Evolutionary conservation across 139 green algal species (phyloP).

Genomic region (Ettlia oleoabundans): DNA sequence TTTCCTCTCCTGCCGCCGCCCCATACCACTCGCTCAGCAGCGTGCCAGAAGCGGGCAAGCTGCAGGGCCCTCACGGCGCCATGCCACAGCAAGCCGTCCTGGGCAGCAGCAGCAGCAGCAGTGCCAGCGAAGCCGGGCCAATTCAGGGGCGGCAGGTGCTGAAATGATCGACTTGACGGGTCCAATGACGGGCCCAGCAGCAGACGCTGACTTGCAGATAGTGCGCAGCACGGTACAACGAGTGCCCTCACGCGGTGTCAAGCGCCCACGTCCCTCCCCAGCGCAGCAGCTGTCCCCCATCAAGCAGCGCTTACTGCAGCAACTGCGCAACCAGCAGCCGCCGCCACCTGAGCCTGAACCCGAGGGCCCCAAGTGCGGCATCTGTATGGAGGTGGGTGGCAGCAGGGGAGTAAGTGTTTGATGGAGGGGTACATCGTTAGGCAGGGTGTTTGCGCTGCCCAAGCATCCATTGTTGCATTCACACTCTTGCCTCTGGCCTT

Average conservation of each 20-base stretch:
- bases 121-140: background rate
- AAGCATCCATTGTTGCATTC: too few relatives aligned
- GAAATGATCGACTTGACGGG: background rate
- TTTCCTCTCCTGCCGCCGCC: too few relatives aligned
- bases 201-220: constrained; percentile 27
- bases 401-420: too few relatives aligned
- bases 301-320: constrained; percentile 1
- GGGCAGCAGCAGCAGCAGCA: constrained; percentile 2
- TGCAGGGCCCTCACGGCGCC: background rate
- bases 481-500: too few relatives aligned
- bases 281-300: constrained; percentile 3
- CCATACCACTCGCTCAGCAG: background rate
- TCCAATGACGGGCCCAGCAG: background rate
- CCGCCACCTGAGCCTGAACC: constrained; percentile 20
- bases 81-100: background rate
- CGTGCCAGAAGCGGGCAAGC: background rate
- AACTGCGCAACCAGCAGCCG: background rate
- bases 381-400: constrained; percentile 66
- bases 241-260: constrained; percentile 10
- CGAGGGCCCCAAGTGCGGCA: constrained; percentile 47
- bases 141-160: background rate
- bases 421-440: too few relatives aligned
- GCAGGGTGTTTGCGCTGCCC: too few relatives aligned
- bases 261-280: background rate
- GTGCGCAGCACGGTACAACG: constrained; percentile 21